Evolutionary conservation across 169 alveolate species (phyloP), one percentile per base, ranked within the genome.

Genomic region (Perkinsus marinus): DNA sequence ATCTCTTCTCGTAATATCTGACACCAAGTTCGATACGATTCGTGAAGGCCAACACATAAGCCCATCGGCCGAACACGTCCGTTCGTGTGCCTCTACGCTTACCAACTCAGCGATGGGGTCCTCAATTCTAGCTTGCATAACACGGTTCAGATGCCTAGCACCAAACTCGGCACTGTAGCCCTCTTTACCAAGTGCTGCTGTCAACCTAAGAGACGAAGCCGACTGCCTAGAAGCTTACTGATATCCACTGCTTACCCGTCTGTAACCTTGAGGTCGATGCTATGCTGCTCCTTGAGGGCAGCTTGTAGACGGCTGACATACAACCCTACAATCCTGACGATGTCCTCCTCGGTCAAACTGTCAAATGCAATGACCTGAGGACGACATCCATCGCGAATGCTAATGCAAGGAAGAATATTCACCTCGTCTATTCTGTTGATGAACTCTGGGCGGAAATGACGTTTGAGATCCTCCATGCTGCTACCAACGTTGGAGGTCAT

Each of bases 401-500:
- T 94, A 38, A 95, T 94, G 91, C 96, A 96, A 7, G 95, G 96
- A 39, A 6, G 46, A 41, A 3, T 3, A 41, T 96, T 95, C 68
- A 96, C 95, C 79, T 96, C 98, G 92, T 97, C 98, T 37, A 97
- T 92, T 39, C 98, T 93, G 93, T 97, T 97, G 57, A 96, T 94
- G 92, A 97, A 94, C 92, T 97, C 98, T 10, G 98, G 98, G n/a
- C 96, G 90, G 93, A 96, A 96, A 43, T 39, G 96, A 94, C 91
- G 92, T 7, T 93, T 92, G 39, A 90, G 93, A 6, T 91, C 91
- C 91, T 92, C 90, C 94, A 93, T 90, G 47, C 92, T 92, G 89
- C 93, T 94, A 22, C 98, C 98, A 30, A 97, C 93, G 92, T 97
- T 97, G 22, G 98, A 95, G n/a, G 98, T 97, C 89, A 97, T 94